phyloP scores from a whole-genome alignment of 1,139 yeast species.

The Trichomonascaceae sp. region DNA sequence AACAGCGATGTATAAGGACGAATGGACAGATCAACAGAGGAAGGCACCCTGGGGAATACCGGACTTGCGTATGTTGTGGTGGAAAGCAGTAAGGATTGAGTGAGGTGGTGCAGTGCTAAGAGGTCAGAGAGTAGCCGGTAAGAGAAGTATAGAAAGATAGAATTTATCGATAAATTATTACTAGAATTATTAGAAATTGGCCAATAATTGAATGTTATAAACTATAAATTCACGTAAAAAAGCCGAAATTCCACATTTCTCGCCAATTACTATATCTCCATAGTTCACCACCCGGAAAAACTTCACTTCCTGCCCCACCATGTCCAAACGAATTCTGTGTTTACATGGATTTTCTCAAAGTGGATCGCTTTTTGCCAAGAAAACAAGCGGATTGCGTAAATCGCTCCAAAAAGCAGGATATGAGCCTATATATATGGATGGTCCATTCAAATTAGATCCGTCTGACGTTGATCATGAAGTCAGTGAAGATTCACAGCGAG shows the following conservation, averaged over 20 bases:
- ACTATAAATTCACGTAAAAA: too few species aligned
- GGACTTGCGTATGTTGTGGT: not conserved
- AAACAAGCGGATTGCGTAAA: slow-evolving; percentile 73
- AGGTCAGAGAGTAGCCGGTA: not conserved
- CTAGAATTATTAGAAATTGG: too few species aligned
- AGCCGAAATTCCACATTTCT: too few species aligned
- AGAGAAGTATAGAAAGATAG: not conserved
- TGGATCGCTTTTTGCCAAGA: slow-evolving; percentile 68
- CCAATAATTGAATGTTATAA: too few species aligned
- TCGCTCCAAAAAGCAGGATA: slow-evolving; percentile 58
- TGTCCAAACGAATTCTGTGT: slow-evolving; percentile 37
- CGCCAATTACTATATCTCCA: not conserved
- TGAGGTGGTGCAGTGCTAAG: not conserved
- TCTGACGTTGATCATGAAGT: slow-evolving; percentile 64
- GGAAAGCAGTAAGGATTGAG: not conserved
- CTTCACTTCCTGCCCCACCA: not conserved
- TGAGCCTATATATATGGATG: slow-evolving; percentile 72
- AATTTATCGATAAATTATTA: too few species aligned
- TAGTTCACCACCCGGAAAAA: not conserved
- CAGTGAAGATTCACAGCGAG: slow-evolving; percentile 31
- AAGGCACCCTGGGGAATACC: not conserved
- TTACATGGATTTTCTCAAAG: slow-evolving; percentile 56
- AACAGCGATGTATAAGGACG: not conserved
- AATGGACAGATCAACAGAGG: not conserved
- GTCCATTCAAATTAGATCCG: slow-evolving; percentile 58